Evolutionary conservation across 2,329 filamentous ascomycete species (phyloP).

Genomic region (Colletotrichum limetticola): DNA sequence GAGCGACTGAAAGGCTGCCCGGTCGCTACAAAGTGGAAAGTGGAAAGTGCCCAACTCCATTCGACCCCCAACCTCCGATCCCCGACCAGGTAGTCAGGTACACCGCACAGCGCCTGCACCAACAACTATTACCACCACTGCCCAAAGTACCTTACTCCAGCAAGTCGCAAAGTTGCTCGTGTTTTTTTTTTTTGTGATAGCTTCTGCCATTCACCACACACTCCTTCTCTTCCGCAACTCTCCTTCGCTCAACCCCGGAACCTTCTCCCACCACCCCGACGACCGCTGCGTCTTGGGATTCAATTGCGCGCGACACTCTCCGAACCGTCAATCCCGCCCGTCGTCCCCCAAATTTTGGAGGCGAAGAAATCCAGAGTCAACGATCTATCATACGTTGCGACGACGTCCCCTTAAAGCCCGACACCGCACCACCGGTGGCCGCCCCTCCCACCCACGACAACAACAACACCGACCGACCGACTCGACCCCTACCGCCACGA

Average conservation of each 20-base stretch:
- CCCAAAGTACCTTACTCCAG: neutral
- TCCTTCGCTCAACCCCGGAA: neutral
- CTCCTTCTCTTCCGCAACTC: neutral
- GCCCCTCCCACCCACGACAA: neutral
- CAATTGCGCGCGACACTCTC: conserved; percentile 7
- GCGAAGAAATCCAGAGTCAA: neutral
- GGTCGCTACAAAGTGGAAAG: neutral
- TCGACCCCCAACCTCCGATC: conserved; percentile 33
- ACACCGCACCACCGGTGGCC: conserved; percentile 2
- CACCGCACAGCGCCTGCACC: neutral
- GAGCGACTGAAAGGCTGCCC: neutral
- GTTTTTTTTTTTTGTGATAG: conserved; percentile 12
- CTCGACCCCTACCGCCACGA: conserved; percentile 10
- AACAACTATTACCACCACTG: neutral
- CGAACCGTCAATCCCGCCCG: neutral
- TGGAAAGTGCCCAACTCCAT: conserved; percentile 18
- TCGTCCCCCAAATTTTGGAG: neutral
- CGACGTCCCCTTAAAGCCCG: conserved; percentile 17
- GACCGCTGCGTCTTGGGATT: neutral
- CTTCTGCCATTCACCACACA: neutral
- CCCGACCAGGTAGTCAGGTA: conserved; percentile 15
- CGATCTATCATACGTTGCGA: conserved; percentile 19
- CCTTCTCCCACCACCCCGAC: neutral
- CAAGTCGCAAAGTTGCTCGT: conserved; percentile 26
- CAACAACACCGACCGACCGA: neutral